phyloP scores from a whole-genome alignment of 768 basidiomycete genomes.

The Boletus bicolor region DNA sequence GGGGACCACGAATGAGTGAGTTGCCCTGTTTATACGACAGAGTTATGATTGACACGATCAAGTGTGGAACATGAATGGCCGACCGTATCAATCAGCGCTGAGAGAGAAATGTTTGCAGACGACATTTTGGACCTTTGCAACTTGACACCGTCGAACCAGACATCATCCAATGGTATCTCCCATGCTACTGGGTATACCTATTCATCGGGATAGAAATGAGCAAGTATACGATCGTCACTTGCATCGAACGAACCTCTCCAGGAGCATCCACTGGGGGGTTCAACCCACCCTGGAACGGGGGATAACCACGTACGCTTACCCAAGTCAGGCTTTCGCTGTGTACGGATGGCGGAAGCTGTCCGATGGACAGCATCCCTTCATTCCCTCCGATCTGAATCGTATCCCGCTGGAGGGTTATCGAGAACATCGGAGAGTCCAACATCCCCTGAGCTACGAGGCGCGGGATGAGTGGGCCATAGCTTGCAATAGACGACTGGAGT shows the following conservation, averaged over 20 bases:
- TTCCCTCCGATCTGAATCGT: constrained; percentile 67
- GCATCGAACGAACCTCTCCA: constrained; percentile 47
- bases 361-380: constrained; percentile 61
- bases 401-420: constrained; percentile 66
- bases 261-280: constrained; percentile 53
- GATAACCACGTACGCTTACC: constrained; percentile 60
- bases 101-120: constrained; percentile 47
- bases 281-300: constrained; percentile 49
- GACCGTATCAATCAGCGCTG: constrained; percentile 73
- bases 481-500: constrained; percentile 41
- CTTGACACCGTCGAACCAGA: constrained; percentile 63
- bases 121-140: constrained; percentile 56
- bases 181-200: constrained; percentile 64
- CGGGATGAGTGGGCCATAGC: constrained; percentile 44
- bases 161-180: constrained; percentile 70
- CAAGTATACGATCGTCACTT: not conserved
- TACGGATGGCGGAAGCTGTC: constrained; percentile 56
- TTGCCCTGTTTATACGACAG: constrained; percentile 50
- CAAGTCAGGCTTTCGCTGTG: constrained; percentile 53
- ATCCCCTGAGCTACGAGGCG: constrained; percentile 40
- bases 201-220: constrained; percentile 1
- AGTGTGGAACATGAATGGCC: not conserved
- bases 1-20: constrained; percentile 72
- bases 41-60: not conserved
- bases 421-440: constrained; percentile 46